Evolutionary conservation across 179 eudicot species (phyloP), one percentile per base, ranked within the genome.

Genomic region (Gypsophila paniculata): DNA sequence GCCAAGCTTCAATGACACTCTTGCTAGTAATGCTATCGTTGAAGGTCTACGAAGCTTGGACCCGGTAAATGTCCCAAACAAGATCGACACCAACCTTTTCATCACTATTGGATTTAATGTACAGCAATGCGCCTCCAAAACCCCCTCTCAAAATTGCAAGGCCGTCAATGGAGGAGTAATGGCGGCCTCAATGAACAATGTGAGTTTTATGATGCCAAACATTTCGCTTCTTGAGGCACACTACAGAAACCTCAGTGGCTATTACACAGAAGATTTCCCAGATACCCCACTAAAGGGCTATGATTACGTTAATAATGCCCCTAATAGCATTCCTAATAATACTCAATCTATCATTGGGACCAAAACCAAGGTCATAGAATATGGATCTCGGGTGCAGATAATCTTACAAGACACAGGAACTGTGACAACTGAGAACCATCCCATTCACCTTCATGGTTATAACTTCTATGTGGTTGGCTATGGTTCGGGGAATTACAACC

Each of bases 121-220:
- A 51, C 76, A 86, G 63, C 78, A 77, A 72, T 88, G 93, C 52
- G 65, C 53, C 21, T 85, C 87, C 68, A 59, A 75, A 62, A 18
- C 66, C 15, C 76, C 82, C 61, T 75, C 71, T 42, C 69, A 52
- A 70, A 71, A 75, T 67, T 89, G 94, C 71, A 81, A 78, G 62
- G 94, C 85, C 9, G 0, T 26, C 55, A 79, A 86, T 44, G 88
- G 86, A 44, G 91, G 91, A 26, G 80, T 85, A 32, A 78, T 89
- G 85, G 90, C 90, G 0, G 91, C 96, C 58, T 87, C 90, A 17
- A 85, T 89, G 91, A 89, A 89, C 71, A 89, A 87, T 71, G 73
- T 87, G 55, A 89, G 83, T 73, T 89, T 89, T 67, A 39, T 79
- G 51, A 76, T 17, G 75, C 91, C 96, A 38, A 83, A 72, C 14